Conservation (phyloP, 108 stramenopile genomes). For the Pseudonitzschia pungens region DNA sequence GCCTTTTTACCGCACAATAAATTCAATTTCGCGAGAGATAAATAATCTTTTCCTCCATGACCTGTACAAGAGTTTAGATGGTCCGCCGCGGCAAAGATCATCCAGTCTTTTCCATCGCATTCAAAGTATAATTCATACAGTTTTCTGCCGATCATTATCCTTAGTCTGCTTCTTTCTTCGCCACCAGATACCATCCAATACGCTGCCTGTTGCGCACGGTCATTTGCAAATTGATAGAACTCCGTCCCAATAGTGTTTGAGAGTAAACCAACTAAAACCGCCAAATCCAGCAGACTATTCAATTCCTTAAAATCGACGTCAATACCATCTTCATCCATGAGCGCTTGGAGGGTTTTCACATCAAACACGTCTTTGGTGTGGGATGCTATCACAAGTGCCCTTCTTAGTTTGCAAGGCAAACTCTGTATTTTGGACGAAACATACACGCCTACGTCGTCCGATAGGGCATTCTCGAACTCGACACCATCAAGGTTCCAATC, state of each 20-base stretch:
- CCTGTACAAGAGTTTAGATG: conserved; percentile 27
- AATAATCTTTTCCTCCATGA: not conserved
- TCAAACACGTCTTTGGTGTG: conserved; percentile 46
- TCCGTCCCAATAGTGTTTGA: conserved; percentile 19
- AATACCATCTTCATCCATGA: conserved; percentile 23
- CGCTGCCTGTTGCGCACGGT: conserved; percentile 54
- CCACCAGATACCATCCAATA: conserved; percentile 42
- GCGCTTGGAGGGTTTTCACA: conserved; percentile 26
- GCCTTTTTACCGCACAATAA: conserved; percentile 34
- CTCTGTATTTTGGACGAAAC: conserved; percentile 44
- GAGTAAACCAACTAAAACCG: conserved; percentile 31
- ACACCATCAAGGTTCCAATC: conserved; percentile 42
- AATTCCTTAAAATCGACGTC: conserved; percentile 28
- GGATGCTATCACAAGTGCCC: conserved; percentile 45
- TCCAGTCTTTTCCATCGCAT: conserved; percentile 26
- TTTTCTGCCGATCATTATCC: conserved; percentile 42
- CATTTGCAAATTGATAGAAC: conserved; percentile 49
- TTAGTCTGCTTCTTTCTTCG: conserved; percentile 33
- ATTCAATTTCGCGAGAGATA: conserved; percentile 27
- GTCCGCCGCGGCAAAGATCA: conserved; percentile 37
- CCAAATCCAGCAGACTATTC: conserved; percentile 24
- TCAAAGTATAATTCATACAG: conserved; percentile 29
- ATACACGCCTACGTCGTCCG: conserved; percentile 32
- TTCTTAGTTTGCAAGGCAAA: conserved; percentile 38
- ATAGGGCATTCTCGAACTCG: conserved; percentile 1